Conservation (phyloP, 192 early-diverging fungal species). For the Neocallimastix lanati region DNA sequence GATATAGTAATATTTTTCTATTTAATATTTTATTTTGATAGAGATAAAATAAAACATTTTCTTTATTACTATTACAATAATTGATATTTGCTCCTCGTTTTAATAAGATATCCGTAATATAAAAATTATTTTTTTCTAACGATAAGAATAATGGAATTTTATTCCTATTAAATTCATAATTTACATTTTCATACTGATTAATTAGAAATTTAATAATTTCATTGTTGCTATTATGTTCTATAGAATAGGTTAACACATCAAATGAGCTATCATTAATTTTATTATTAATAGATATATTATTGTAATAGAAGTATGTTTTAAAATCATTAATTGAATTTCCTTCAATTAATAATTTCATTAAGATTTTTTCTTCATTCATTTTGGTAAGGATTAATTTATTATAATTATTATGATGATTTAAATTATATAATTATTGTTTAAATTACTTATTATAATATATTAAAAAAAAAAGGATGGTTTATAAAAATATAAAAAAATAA, state of each 20-base stretch:
- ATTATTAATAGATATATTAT: not conserved
- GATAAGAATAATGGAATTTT: not conserved
- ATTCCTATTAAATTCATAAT: not conserved
- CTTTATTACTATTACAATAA: not conserved
- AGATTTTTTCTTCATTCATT: not conserved
- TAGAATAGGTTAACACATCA: not conserved
- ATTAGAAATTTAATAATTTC: not conserved
- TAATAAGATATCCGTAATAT: not conserved
- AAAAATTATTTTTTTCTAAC: not conserved
- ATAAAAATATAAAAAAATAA: no score
- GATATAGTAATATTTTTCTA: not conserved
- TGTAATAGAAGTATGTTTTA: not conserved
- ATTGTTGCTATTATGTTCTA: not conserved
- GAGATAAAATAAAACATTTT: not conserved
- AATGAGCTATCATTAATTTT: not conserved
- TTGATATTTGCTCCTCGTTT: not conserved
- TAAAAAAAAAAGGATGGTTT: no score
- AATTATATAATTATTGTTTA: no score
- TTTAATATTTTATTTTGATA: not conserved
- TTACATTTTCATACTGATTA: not conserved
- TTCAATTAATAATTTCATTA: not conserved
- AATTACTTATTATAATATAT: no score
- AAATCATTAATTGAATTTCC: not conserved
- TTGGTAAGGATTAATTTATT: no score
- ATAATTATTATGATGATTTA: no score